Percentiles rank a stretch among this genome's conserved stretches.
Conservation (phyloP, 495 filamentous ascomycete species). For the Talaromyces liani region DNA sequence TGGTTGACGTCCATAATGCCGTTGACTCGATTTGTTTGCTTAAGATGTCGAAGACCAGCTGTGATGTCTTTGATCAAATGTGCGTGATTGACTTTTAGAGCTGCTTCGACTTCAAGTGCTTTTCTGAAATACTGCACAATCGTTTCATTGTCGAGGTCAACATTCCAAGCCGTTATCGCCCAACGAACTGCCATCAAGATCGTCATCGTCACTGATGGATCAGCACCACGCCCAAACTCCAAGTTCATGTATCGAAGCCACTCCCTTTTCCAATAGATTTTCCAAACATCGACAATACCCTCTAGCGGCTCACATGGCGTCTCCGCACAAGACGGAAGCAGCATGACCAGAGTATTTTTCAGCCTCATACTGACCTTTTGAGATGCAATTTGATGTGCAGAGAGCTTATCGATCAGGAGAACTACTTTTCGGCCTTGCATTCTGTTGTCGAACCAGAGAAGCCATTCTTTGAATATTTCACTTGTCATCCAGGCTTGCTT, state of each 20-base stretch:
- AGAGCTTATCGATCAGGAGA: slow-evolving; percentile 25
- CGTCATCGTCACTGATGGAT: slow-evolving; percentile 14
- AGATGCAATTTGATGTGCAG: slow-evolving; percentile 17
- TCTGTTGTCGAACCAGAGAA: slow-evolving; percentile 17
- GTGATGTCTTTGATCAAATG: slow-evolving; percentile 2
- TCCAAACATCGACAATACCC: slow-evolving; percentile 23
- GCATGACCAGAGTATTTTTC: slow-evolving; percentile 17
- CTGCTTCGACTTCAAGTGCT: not conserved
- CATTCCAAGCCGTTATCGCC: slow-evolving; percentile 12
- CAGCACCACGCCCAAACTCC: slow-evolving; percentile 8
- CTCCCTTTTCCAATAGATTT: slow-evolving; percentile 16
- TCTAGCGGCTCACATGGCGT: slow-evolving; percentile 21
- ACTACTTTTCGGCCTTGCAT: slow-evolving; percentile 19
- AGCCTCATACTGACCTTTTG: slow-evolving; percentile 1
- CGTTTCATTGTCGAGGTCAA: slow-evolving; percentile 6
- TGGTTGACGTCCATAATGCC: slow-evolving; percentile 8
- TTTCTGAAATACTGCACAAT: slow-evolving; percentile 17
- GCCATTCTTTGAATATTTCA: slow-evolving; percentile 19
- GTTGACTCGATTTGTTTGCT: not conserved
- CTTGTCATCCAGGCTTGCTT: slow-evolving; percentile 24
- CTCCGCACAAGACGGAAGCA: slow-evolving; percentile 22
- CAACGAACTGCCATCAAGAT: slow-evolving; percentile 16
- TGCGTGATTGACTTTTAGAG: not conserved
- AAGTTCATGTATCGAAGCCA: slow-evolving; percentile 17
- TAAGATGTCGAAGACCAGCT: slow-evolving; percentile 1